Evolutionary conservation across 306 rosid genomes (phyloP).

Genomic region (Hippophae tibetana): DNA sequence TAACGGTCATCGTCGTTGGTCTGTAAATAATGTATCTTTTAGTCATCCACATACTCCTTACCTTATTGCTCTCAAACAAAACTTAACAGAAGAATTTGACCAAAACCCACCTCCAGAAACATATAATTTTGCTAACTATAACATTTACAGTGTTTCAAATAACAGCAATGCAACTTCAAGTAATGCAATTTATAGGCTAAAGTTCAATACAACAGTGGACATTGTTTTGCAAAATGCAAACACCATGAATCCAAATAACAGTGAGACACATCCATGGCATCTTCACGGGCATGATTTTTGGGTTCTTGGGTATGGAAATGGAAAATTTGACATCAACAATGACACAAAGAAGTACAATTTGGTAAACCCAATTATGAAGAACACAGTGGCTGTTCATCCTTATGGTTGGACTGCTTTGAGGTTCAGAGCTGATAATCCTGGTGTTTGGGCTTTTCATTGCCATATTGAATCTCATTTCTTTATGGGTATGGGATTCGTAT

Average conservation of each 20-base stretch:
- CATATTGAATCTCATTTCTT: constrained; percentile 78
- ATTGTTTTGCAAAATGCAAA: constrained; percentile 66
- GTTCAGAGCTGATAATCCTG: constrained; percentile 67
- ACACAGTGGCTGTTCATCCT: constrained; percentile 63
- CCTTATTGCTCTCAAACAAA: constrained; percentile 50
- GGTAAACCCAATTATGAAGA: constrained; percentile 74
- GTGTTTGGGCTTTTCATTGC: constrained; percentile 88
- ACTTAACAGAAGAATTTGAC: constrained; percentile 32
- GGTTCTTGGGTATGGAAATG: constrained; percentile 70
- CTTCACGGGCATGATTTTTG: constrained; percentile 84
- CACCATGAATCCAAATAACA: constrained; percentile 1
- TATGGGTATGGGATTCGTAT: constrained; percentile 88
- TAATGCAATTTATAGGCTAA: constrained; percentile 46
- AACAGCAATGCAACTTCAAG: constrained; percentile 50
- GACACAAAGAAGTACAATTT: constrained; percentile 55
- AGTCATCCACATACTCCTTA: constrained; percentile 65
- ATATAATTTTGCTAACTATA: constrained; percentile 39
- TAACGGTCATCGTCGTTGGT: constrained; percentile 31
- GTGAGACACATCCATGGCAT: constrained; percentile 87
- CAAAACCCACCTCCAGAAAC: constrained; percentile 52
- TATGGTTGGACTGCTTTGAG: constrained; percentile 88
- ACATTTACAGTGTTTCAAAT: constrained; percentile 23
- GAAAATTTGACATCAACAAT: constrained; percentile 42
- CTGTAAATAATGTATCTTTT: constrained; percentile 70
- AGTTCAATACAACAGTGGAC: constrained; percentile 36